phyloP scores from a whole-genome alignment of 257 asterid species.

The Coffea canephora region DNA sequence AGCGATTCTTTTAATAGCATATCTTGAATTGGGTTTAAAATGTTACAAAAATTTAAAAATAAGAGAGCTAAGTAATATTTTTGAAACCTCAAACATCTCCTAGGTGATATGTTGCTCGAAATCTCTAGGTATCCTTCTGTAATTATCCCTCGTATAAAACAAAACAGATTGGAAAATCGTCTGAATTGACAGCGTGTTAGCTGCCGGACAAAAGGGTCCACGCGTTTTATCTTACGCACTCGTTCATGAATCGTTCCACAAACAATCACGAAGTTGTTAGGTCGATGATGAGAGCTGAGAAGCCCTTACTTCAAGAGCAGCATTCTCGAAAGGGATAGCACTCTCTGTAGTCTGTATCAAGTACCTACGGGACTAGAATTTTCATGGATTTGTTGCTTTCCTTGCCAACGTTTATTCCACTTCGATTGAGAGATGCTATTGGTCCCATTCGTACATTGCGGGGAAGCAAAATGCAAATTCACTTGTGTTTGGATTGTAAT shows the following conservation, averaged over 20 bases:
- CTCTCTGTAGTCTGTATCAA: neutral
- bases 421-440: neutral
- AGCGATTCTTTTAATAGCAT: too few relatives aligned
- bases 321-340: neutral
- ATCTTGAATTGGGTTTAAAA: too few relatives aligned
- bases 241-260: constrained; percentile 5
- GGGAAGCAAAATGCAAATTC: constrained; percentile 6
- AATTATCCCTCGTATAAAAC: too few relatives aligned
- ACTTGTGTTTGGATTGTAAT: too few relatives aligned
- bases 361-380: neutral
- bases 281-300: neutral
- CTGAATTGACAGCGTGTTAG: neutral
- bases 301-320: neutral
- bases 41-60: too few relatives aligned
- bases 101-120: too few relatives aligned
- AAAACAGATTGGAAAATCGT: neutral
- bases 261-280: neutral
- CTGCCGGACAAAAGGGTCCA: constrained; percentile 8
- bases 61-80: too few relatives aligned
- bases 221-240: constrained; percentile 8
- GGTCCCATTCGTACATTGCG: neutral
- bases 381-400: neutral
- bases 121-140: too few relatives aligned
- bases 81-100: too few relatives aligned
- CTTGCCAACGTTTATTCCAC: neutral